Conservation (phyloP, 208 protist species). For the Polymyxa betae region DNA sequence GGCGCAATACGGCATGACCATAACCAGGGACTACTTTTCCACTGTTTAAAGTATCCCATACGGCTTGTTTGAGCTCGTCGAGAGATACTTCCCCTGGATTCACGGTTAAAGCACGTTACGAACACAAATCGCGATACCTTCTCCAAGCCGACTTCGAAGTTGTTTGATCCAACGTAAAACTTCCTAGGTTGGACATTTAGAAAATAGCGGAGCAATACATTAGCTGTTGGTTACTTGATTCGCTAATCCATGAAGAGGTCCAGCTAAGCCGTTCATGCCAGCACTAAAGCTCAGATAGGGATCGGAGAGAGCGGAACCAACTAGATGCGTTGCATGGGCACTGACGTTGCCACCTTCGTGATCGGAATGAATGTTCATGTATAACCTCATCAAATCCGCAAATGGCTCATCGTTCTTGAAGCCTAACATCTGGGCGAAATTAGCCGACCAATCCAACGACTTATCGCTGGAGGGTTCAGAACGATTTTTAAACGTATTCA, state of each 20-base stretch:
- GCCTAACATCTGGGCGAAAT: slow-evolving; percentile 91
- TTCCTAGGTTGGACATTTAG: slow-evolving; percentile 32
- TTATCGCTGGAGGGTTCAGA: slow-evolving; percentile 65
- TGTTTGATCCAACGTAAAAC: not conserved
- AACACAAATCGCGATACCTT: not conserved
- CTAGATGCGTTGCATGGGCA: slow-evolving; percentile 93
- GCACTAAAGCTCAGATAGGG: slow-evolving; percentile 92
- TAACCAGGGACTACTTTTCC: slow-evolving; percentile 83
- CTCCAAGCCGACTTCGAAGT: slow-evolving; percentile 24
- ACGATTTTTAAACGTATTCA: slow-evolving; percentile 61
- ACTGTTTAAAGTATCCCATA: slow-evolving; percentile 72
- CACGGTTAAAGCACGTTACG: not conserved
- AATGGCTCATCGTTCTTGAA: slow-evolving; percentile 81
- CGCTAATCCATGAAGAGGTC: slow-evolving; percentile 92
- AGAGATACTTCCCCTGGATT: slow-evolving; percentile 38
- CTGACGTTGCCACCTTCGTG: slow-evolving; percentile 91
- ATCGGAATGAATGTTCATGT: slow-evolving; percentile 83
- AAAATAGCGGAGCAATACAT: not conserved
- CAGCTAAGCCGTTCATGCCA: slow-evolving; percentile 86
- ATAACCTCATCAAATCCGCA: slow-evolving; percentile 95
- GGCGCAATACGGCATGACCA: slow-evolving; percentile 95
- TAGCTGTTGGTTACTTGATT: not conserved
- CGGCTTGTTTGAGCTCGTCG: slow-evolving; percentile 50
- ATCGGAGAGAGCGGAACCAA: slow-evolving; percentile 93
- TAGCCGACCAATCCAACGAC: slow-evolving; percentile 88